These are phyloP conservation scores for Fusarium sterilihyphosum DNA, from an alignment of 2,329 filamentous ascomycete genomes.

Conservation along the genomic window DNA sequence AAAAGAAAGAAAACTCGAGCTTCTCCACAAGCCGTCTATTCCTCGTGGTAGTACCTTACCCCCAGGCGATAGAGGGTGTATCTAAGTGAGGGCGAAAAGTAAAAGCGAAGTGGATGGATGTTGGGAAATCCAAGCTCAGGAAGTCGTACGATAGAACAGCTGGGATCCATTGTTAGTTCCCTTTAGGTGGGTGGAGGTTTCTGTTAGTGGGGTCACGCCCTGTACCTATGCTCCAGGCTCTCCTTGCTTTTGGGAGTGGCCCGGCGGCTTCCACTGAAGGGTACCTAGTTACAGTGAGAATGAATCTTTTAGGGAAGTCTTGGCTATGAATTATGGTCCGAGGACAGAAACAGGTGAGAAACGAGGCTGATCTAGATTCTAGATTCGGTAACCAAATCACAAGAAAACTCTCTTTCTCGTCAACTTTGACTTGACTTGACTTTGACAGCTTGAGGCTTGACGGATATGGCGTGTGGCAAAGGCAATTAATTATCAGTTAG, in stretches of 20 bases:
- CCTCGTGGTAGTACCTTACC: slow-evolving; percentile 31
- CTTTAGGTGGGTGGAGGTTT: background rate
- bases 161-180: slow-evolving; percentile 10
- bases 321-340: slow-evolving; percentile 1
- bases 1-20: slow-evolving; percentile 16
- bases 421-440: background rate
- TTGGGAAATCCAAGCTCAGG: slow-evolving; percentile 19
- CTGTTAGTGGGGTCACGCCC: background rate
- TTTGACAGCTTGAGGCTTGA: background rate
- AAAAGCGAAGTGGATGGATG: background rate
- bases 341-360: slow-evolving; percentile 1
- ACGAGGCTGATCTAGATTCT: slow-evolving; percentile 3
- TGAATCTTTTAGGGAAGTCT: background rate
- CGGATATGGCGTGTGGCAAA: background rate
- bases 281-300: background rate
- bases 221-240: background rate
- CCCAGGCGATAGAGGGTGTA: slow-evolving; percentile 5
- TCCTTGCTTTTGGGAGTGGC: slow-evolving; percentile 18
- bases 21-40: slow-evolving; percentile 45
- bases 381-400: background rate
- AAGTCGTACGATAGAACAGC: slow-evolving; percentile 41
- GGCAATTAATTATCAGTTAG: background rate
- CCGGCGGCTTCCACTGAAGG: slow-evolving; percentile 4
- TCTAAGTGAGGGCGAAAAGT: background rate
- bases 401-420: background rate